Base-by-base conservation (phyloP, 139 green algal species). In the Micractinium sp. region DNA sequence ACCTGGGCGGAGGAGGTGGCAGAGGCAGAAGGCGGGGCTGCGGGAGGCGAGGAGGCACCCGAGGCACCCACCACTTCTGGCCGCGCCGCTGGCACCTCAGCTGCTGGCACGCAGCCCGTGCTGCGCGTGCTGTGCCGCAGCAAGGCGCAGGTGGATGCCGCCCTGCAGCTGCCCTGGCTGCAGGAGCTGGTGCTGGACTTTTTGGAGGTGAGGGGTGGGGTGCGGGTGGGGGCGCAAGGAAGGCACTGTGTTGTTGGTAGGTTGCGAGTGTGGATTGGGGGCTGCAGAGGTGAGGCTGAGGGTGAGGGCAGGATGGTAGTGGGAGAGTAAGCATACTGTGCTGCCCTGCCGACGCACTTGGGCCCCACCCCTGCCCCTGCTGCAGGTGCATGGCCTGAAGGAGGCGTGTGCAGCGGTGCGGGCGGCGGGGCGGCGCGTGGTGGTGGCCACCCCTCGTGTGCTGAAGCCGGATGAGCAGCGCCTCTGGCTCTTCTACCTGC, bases 151-250 rank as follows among this genome's bases (percentile, higher is more conserved):
- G 95, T 95, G n/a, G 91, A 93, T 25, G 95, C 95, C 19, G 95
- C 93, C 31, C 81, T 94, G 23, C 2, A 66, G 38, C 53, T 97
- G 81, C 87, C 93, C 18, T 97, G 95, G 94, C 87, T 98, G 41
- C 20, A 92, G 3, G 96, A 98, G 88, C 89, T 98, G 47, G 90
- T 96, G 31, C 86, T 97, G 9, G 96, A 98, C 92, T 98, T 98
- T 87, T 87, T 98, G 12, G 95, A 97, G 88, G 93, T 91, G 69
- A 36, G 81, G 31, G 33, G 9, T 12, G 29, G 78, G 33, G 14
- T 16, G 60, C 60, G 22, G 20, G 20, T 71, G 63, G 63, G 63
- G 22, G 20, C n/a, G n/a, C n/a, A n/a, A n/a, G n/a, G n/a, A n/a
- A n/a, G n/a, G n/a, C n/a, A n/a, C n/a, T n/a, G n/a, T n/a, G n/a